Base-by-base conservation (phyloP, 352 stramenopile genomes). In the Globisporangium recalcitrans region DNA sequence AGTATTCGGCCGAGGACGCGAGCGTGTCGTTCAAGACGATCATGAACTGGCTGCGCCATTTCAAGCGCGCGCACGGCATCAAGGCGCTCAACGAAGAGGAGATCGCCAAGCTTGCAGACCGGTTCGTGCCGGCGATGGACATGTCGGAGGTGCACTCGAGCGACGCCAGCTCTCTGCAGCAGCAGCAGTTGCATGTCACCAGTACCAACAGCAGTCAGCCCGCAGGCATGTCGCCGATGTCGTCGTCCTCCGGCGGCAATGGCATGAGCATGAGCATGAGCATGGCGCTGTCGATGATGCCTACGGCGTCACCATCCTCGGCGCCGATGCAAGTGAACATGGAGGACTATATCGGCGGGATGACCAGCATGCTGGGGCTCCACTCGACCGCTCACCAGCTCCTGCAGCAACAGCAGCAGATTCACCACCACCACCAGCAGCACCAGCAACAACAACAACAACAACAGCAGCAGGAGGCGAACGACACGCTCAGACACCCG, bases 121-220 rank as follows among this genome's bases (percentile, higher is more conserved):
- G 72, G 16, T 91, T 91, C 56, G 72, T 74, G 52, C 71, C 82
- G 1, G 73, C 73, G 1, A 91, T 91, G 82, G 78, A 88, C 38
- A 77, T 84, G 67, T 51, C 52, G 10, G 42, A 48, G 16, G 11
- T 52, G 3, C 22, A 60, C 10, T 2, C 49, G 4, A 4, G 32
- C 31, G 26, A 21, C 9, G 22, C 21, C 31, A 24, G 1, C 53
- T 4, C 3, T 13, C 34, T 19, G 3, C 49, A 21, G 10, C 60
- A 46, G 21, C 40, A 34, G 31, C 61, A 24, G 4, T n/a, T 24
- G 9, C 21, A 29, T 34, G 32, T 16, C 19, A 14, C 34, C 31
- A 47, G 7, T 26, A 59, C 11, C 52, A 59, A 6, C 34, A 6
- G 22, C n/a, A 38, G 5, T 3, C 16, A 24, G 5, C 26, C 27